Evolutionary conservation across 1,284 basidiomycete species (phyloP), one percentile per base, ranked within the genome.

Genomic region (Chiua sp.): DNA sequence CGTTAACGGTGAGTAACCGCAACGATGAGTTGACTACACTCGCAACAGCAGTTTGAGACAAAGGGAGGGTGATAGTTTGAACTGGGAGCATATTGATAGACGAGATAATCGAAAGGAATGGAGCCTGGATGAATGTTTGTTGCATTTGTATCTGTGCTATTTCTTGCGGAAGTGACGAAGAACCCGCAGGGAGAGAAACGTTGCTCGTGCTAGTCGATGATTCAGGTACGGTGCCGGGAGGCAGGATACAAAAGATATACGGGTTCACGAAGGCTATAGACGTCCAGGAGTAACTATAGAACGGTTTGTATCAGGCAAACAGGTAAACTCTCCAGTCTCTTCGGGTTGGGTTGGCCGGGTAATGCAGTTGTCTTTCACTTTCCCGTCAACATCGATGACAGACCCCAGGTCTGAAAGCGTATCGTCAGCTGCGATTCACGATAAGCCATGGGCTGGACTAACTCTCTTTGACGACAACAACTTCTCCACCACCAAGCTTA

Each of bases 301-400:
- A 46, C 2, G 3, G 7, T 37, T 49, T 55, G 37, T 28, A 33
- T 15, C 3, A 55, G 13, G 33, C 11, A 11, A 33, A 47, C 51
- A 42, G 42, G 20, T 30, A 44, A 55, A 59, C 81, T 68, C 63
- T 90, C 92, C 83, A 52, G 92, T 81, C 62, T 95, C 93, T 68
- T 96, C 94, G 37, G 94, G 95, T 46, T 89, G 82, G 20, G 84
- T 83, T 3, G 90, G 85, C 93, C 93, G 98, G 63, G 88, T 86
- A 8, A 97, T 80, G 2, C 83, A 83, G 28, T 80, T 71, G 7
- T 79, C 68, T 33, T 91, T 79, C 0, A 89, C 84, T 68, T 86
- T 90, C 0, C 87, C 92, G 65, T 93, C 88, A 3, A 79, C 68
- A 20, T 88, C 89, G 61, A 96, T 78, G 62, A 94, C 86, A 32